Evolutionary conservation across 345 rosid genomes (phyloP), one percentile per base, ranked within the genome.

Genomic region (Eucalyptus fibrosa): DNA sequence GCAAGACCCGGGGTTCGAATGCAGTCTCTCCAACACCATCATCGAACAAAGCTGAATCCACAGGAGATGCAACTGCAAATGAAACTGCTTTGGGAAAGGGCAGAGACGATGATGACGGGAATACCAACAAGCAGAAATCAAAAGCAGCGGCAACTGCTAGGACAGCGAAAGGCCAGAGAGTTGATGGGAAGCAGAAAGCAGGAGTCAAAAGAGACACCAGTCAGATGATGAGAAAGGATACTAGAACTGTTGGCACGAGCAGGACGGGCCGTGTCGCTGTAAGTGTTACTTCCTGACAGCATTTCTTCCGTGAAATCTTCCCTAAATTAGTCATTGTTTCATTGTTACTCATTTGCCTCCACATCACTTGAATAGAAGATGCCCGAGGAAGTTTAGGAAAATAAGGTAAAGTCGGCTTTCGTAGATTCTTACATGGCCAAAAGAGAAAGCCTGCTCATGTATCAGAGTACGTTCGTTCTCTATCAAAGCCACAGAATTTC

Each of bases 231-330:
- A 93, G 93, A 49, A 94, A 92, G 90, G 92, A 88, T 49, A 90
- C 89, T 42, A 91, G 91, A 93, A 91, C 90, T 53, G 90, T 86
- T 53, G 92, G 92, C 87, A 88, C 90, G 37, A 87, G 91, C 82
- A 88, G 90, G 88, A 89, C 91, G 69, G 92, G 92, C 56, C 90
- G 59, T 87, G 49, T 91, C 80, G 92, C 95, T 37, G 93, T 92
- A 51, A 93, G 94, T 17, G 94, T 93, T 47, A 92, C 94, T 47
- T 94, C 96, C 80, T 94, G 90, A 95, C 47, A 60, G 50, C 55
- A 51, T 42, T 34, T n/a, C 65, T 69, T 28, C 49, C 30, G 13
- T 7, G 17, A 15, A 13, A 32, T 53, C 26, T 34, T 56, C 72
- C 21, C 47, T 53, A 80, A 67, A 17, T 83, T 23, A n/a, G 24